Base-by-base conservation (phyloP, 202 grass and related monocot species). In the Elaeis oleifera region DNA sequence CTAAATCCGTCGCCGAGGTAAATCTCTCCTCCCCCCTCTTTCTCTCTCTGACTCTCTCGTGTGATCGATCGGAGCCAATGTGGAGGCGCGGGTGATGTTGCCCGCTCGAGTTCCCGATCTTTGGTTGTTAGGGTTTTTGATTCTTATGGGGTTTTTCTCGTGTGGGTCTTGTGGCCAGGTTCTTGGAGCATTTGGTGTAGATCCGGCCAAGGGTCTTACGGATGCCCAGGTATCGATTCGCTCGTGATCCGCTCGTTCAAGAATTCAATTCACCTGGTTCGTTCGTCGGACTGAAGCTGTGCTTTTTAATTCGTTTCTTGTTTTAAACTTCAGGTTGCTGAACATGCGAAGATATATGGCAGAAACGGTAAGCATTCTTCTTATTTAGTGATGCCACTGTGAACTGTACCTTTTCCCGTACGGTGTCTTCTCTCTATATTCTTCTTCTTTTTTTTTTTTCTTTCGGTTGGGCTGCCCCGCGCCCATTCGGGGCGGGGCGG, bases 1-100 rank as follows among this genome's bases (percentile, higher is more conserved):
- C 94, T 59, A 99, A 92, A 72, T 99, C 94, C 66, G 78, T 73
- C 69, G 21, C 75, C 23, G 85, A 92, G 94, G 94, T 99, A 89
- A 83, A 6, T 23, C 26, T 21, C 50, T 23, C 18, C 14, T 5
- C 19, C 18, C 20, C 18, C 19, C 54, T 31, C 18, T 29, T 49
- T 21, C 22, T 59, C 16, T 16, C 56, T 31, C 1, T 44, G 0
- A 13, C 1, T 44, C 36, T 44, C 36, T 44, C 36, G 36, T 13
- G 3, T 13, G 36, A 9, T 44, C 36, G 36, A 44, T 44, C 36
- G 36, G 36, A 44, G 4, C 2, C 27, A 20, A 21, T 63, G 18
- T 18, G 19, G 6, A 15, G 50, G 11, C 29, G 36, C 36, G 36
- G 36, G 36, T 3, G 36, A 2, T 44, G 36, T 1, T 14, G 11